Conservation (phyloP, 768 basidiomycete genomes). For the Tricholoma flavovirens region DNA sequence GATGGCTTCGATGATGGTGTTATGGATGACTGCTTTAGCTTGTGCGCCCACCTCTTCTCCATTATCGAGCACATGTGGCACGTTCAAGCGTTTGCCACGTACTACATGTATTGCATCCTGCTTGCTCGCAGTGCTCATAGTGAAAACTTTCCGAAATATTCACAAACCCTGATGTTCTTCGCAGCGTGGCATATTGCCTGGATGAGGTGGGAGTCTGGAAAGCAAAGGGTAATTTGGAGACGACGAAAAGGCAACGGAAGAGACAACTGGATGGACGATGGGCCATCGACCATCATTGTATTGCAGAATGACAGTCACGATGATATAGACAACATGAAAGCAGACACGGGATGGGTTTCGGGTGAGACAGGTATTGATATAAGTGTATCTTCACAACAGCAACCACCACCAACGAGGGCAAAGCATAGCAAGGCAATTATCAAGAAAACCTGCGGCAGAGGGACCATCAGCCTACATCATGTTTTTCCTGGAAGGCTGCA, state of each 20-base stretch:
- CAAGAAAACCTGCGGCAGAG: constrained; percentile 1
- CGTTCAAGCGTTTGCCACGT: background rate
- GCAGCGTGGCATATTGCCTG: background rate
- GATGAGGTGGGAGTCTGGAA: background rate
- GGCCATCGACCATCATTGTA: background rate
- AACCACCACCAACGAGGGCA: constrained; percentile 2
- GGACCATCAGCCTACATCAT: constrained; percentile 3
- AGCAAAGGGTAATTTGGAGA: background rate
- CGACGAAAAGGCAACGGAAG: background rate
- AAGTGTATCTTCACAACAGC: constrained; percentile 2
- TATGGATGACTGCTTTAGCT: background rate
- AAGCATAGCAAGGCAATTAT: background rate
- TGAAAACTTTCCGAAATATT: background rate
- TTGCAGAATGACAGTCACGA: too few species aligned
- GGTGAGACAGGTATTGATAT: too few species aligned
- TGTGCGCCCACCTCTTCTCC: too few species aligned
- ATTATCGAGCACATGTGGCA: background rate
- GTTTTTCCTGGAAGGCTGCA: background rate
- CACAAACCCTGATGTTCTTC: constrained; percentile 1
- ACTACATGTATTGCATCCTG: background rate
- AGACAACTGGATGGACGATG: background rate
- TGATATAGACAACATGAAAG: too few species aligned
- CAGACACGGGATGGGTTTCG: too few species aligned
- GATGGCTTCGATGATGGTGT: too few species aligned
- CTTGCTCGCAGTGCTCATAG: background rate